Evolutionary conservation across 2,329 filamentous ascomycete genomes (phyloP), one percentile per base, ranked within the genome.

Genomic region (Claviceps maximensis): DNA sequence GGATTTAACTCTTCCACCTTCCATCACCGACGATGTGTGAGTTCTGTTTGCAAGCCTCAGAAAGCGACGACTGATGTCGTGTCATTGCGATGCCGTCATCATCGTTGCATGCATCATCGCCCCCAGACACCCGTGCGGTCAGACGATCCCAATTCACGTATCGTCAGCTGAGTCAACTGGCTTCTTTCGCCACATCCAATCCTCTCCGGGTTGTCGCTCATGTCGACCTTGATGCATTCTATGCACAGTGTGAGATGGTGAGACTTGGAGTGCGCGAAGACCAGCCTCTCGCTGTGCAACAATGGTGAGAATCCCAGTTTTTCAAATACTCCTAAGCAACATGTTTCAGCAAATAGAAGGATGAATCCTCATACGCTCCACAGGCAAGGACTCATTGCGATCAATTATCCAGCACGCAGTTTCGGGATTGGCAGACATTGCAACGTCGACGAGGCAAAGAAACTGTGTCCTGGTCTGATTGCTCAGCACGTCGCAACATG

Each of bases 221-320:
- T 67, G 82, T 97, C 57, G 93, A 98, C 63, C 82, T 98, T 55
- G 93, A 98, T 78, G 91, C 91, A 41, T 98, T 98, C 70, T 98
- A 98, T 67, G 86, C 87, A 3, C 93, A 98, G 73, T 96, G 89
- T 65, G 93, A 98, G 70, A 94, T 90, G 78, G 83, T 95, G 10
- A 82, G 93, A 8, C 76, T 97, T 46, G 83, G 83, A 13, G 73
- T 87, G 12, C 73, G 84, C 15, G 83, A 87, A 56, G 80, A 89
- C 54, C 79, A 83, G 58, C 93, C 93, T 10, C 78, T 98, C 25
- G 93, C 89, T 1, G 93, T 98, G 21, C 90, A 94, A 65, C 91
- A 97, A 74, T 97, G 87, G 87, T 84, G 71, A 57, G 68, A 3
- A 2, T 3, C n/a, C 6, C 48, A 51, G 46, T n/a, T 27, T 27